Evolutionary conservation across 352 stramenopile species (phyloP), one percentile per base, ranked within the genome.

Genomic region (Pythium aristosporum): DNA sequence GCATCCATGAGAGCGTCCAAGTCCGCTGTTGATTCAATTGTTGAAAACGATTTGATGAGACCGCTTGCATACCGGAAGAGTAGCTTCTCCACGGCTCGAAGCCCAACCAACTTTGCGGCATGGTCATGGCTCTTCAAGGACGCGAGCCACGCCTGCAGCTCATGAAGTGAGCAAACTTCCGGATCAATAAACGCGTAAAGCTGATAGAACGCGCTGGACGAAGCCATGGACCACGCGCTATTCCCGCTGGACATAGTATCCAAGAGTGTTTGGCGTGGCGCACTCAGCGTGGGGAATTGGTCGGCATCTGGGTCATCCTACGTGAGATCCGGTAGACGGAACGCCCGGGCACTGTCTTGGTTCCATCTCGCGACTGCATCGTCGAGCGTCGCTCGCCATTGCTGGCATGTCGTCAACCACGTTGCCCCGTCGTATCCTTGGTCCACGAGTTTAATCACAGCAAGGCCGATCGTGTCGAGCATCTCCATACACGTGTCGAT

Each of bases 401-500:
- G 42, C 30, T 54, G 28, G n/a, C 55, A 62, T 30, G 53, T 52
- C 16, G 18, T n/a, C 30, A 62, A 9, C 55, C 42, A 44, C 30
- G 25, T 43, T 6, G 1, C 18, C 2, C 28, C 55, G 28, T 53
- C 42, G 32, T 62, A 62, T 5, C 55, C 55, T n/a, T 62, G 12
- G 0, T 51, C 55, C 2, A 47, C 55, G 7, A 62, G n/a, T 13
- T 20, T 1, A 11, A 50, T 18, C 41, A 62, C 42, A 16, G 30
- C 10, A 53, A 46, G 18, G 2, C 25, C 48, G 18, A 65, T 58
- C 3, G 7, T 41, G 16, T 56, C 34, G 2, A 64, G 46, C 47
- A 64, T 63, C 30, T 63, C 56, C 25, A 63, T 50, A 32, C 56
- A 63, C 32, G 0, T 18, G 36, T 57, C 57, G 3, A 57, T 20